These are phyloP conservation scores for Capsicum baccatum DNA, from an alignment of 257 asterid species.

Conservation along the genomic window DNA sequence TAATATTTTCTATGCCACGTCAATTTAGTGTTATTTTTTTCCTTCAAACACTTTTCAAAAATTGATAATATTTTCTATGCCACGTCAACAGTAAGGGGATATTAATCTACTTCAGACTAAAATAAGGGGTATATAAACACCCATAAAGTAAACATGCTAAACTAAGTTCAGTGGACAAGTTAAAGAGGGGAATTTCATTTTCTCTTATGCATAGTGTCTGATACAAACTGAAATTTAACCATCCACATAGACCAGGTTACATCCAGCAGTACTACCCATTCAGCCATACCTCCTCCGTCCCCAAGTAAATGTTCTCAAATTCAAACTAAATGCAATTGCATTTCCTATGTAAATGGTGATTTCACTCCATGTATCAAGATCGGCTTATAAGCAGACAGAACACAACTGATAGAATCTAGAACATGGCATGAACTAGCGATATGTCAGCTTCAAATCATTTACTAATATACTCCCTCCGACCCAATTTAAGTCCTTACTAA, in stretches of 20 bases:
- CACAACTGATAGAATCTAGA: slow-evolving; percentile 8
- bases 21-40: too few species aligned
- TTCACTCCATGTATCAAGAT: background rate
- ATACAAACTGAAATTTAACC: slow-evolving; percentile 3
- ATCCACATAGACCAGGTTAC: background rate
- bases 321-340: background rate
- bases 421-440: background rate
- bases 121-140: too few species aligned
- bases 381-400: background rate
- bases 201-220: background rate
- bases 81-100: too few species aligned
- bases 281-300: background rate
- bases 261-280: background rate
- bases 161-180: too few species aligned
- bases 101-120: too few species aligned
- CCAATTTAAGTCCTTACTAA: too few species aligned
- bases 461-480: too few species aligned
- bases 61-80: too few species aligned
- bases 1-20: too few species aligned
- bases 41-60: too few species aligned
- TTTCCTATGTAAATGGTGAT: background rate
- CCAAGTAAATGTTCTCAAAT: background rate
- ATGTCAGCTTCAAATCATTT: slow-evolving; percentile 14
- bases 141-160: too few species aligned
- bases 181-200: too few species aligned